These are phyloP conservation scores for Aspergillus olivimuriae DNA, from an alignment of 495 filamentous ascomycete species.

Conservation along the genomic window DNA sequence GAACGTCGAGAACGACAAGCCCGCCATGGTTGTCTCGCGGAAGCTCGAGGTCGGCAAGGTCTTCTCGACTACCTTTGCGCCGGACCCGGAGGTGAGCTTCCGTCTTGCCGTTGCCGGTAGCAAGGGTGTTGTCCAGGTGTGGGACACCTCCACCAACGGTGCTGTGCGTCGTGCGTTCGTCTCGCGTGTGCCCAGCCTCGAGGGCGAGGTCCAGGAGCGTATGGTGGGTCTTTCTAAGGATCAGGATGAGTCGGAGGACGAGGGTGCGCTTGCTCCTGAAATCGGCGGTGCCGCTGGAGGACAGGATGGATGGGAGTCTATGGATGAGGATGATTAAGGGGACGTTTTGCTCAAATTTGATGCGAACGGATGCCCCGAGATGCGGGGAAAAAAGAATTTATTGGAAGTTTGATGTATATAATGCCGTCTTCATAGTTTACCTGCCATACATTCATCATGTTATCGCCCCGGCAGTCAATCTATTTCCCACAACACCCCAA, in stretches of 20 bases:
- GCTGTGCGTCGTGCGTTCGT: slow-evolving; percentile 87
- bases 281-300: slow-evolving; percentile 41
- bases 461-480: too few relatives aligned
- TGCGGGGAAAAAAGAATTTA: too few relatives aligned
- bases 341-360: neutral
- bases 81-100: slow-evolving; percentile 84
- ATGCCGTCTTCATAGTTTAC: too few relatives aligned
- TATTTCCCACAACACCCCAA: too few relatives aligned
- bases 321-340: slow-evolving; percentile 67
- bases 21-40: slow-evolving; percentile 83
- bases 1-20: slow-evolving; percentile 72
- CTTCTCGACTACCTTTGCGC: slow-evolving; percentile 84
- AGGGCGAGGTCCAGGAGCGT: slow-evolving; percentile 67
- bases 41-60: slow-evolving; percentile 92
- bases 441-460: too few relatives aligned
- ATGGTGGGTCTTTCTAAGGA: slow-evolving; percentile 63
- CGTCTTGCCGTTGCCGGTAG: slow-evolving; percentile 88
- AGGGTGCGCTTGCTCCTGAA: slow-evolving; percentile 48
- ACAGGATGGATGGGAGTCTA: slow-evolving; percentile 72
- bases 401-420: too few relatives aligned
- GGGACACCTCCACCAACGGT: slow-evolving; percentile 93
- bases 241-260: slow-evolving; percentile 59
- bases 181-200: slow-evolving; percentile 51
- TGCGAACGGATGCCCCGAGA: too few relatives aligned
- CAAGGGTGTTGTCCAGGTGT: slow-evolving; percentile 88